These are phyloP conservation scores for Fusarium protoensiforme DNA, from an alignment of 2,329 filamentous ascomycete genomes.

Conservation along the genomic window DNA sequence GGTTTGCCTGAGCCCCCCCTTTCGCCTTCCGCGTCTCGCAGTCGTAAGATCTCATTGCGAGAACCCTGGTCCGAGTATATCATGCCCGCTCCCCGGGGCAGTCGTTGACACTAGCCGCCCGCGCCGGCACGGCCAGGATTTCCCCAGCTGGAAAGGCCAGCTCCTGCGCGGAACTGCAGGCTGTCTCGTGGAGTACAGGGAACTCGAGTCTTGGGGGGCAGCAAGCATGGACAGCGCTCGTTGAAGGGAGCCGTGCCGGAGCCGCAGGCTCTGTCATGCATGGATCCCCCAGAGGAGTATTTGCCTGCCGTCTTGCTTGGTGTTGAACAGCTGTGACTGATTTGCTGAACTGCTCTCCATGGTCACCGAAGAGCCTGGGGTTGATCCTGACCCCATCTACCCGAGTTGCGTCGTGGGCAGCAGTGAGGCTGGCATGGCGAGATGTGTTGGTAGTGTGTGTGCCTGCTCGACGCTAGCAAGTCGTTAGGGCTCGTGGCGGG, in stretches of 20 bases:
- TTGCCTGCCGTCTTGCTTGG: neutral
- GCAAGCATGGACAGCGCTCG: conserved; percentile 16
- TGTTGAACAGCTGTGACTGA: neutral
- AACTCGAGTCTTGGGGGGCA: conserved; percentile 5
- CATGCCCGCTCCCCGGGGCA: conserved; percentile 17
- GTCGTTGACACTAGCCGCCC: conserved; percentile 20
- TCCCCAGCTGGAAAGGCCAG: conserved; percentile 30
- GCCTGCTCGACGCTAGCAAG: conserved; percentile 9
- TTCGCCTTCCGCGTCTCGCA: conserved; percentile 11
- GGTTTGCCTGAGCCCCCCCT: conserved; percentile 20
- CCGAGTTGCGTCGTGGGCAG: neutral
- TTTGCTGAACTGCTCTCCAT: neutral
- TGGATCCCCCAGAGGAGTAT: conserved; percentile 8
- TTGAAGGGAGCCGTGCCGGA: conserved; percentile 30
- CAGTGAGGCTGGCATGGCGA: conserved; percentile 20
- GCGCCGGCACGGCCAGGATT: conserved; percentile 30
- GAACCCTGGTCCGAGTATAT: conserved; percentile 12
- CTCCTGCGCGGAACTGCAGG: conserved; percentile 23
- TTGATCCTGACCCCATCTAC: neutral
- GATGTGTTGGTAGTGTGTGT: conserved; percentile 6
- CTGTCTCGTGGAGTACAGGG: conserved; percentile 9
- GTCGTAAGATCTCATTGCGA: conserved; percentile 33
- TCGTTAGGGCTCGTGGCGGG: conserved; percentile 3
- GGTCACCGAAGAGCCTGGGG: neutral
- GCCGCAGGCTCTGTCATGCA: conserved; percentile 24